Percentiles rank a stretch among this genome's conserved stretches.
phyloP scores from a whole-genome alignment of 441 rosid genomes.

The Jatropha multifida region DNA sequence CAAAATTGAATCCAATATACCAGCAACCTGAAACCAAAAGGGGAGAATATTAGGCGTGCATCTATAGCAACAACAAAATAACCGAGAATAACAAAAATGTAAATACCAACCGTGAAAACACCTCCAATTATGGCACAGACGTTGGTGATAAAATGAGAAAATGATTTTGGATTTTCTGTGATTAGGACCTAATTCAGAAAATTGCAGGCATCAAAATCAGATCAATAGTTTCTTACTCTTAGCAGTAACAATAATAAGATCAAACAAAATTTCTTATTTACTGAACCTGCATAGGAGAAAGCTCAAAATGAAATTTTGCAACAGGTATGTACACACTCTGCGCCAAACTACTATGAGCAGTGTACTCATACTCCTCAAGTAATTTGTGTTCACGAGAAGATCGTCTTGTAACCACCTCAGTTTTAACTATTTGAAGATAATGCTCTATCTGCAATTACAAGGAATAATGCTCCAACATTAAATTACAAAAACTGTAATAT shows the following conservation, averaged over 20 bases:
- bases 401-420: slow-evolving; percentile 67
- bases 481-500: not conserved
- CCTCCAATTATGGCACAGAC: slow-evolving; percentile 99
- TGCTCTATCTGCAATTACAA: slow-evolving; percentile 80
- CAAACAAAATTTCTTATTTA: slow-evolving; percentile 3
- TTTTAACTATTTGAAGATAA: slow-evolving; percentile 95
- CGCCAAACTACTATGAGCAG: slow-evolving; percentile 91
- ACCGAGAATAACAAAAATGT: slow-evolving; percentile 4
- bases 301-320: slow-evolving; percentile 93
- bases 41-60: slow-evolving; percentile 5
- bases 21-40: slow-evolving; percentile 79
- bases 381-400: slow-evolving; percentile 43
- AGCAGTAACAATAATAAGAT: not conserved
- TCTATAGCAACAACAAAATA: not conserved
- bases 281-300: slow-evolving; percentile 98
- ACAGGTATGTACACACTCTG: slow-evolving; percentile 75
- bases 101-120: slow-evolving; percentile 83
- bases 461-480: not conserved
- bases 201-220: not conserved
- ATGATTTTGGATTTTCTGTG: slow-evolving; percentile 78
- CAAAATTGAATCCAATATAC: slow-evolving; percentile 82
- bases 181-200: slow-evolving; percentile 58
- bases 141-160: slow-evolving; percentile 94
- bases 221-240: not conserved
- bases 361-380: slow-evolving; percentile 91